phyloP scores from a whole-genome alignment of 1,139 yeast genomes.

The Keqinozyma sinolaborantium region DNA sequence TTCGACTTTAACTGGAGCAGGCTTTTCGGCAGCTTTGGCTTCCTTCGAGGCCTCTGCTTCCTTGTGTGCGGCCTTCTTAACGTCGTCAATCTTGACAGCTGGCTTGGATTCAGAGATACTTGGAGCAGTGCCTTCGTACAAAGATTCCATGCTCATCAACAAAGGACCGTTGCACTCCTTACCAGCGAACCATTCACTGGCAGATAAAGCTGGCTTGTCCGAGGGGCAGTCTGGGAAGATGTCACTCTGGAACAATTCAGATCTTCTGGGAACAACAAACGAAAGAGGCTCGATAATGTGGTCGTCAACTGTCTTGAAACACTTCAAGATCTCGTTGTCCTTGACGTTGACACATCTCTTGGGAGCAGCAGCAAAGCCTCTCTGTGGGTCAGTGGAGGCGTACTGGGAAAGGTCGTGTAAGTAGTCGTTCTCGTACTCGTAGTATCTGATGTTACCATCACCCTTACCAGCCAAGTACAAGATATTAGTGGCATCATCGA shows the following conservation, averaged over 20 bases:
- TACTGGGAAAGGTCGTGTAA: slow-evolving; percentile 81
- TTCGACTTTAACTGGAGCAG: slow-evolving; percentile 7
- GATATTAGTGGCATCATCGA: slow-evolving; percentile 74
- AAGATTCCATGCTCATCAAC: slow-evolving; percentile 67
- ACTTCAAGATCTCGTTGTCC: slow-evolving; percentile 79
- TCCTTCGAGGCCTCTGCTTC: slow-evolving; percentile 16
- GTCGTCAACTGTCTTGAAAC: slow-evolving; percentile 84
- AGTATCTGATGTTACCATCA: slow-evolving; percentile 95
- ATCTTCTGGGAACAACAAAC: slow-evolving; percentile 87
- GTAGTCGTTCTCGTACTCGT: slow-evolving; percentile 79
- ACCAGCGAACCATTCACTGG: slow-evolving; percentile 78
- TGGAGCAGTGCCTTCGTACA: slow-evolving; percentile 73
- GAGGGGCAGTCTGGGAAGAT: slow-evolving; percentile 92
- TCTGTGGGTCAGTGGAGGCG: slow-evolving; percentile 87
- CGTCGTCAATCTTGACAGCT: slow-evolving; percentile 22
- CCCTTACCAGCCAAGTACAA: slow-evolving; percentile 95
- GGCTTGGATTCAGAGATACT: slow-evolving; percentile 33
- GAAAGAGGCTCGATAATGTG: slow-evolving; percentile 82
- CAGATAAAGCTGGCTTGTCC: slow-evolving; percentile 68
- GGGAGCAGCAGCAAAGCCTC: slow-evolving; percentile 92
- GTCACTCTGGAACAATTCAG: slow-evolving; percentile 89
- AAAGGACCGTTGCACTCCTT: slow-evolving; percentile 81
- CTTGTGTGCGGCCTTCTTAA: slow-evolving; percentile 20
- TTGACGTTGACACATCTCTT: slow-evolving; percentile 73
- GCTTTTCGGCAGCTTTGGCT: slow-evolving; percentile 7